Conservation (phyloP, 306 rosid species). For the Cucumis cinereus region DNA sequence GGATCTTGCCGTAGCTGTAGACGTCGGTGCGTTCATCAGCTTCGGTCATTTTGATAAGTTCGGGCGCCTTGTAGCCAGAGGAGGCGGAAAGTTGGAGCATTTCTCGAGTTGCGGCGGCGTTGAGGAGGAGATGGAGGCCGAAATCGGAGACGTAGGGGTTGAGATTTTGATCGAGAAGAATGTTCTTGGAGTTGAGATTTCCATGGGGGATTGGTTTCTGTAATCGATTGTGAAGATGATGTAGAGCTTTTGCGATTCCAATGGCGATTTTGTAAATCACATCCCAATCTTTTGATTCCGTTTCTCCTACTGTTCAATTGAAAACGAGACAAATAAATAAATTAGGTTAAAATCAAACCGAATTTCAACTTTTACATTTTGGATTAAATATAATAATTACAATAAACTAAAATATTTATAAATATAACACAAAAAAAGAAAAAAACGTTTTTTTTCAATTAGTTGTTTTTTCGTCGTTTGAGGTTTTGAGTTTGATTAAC, state of each 20-base stretch:
- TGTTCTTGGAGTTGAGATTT: constrained; percentile 73
- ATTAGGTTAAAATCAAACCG: not conserved
- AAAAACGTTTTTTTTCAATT: too few species aligned
- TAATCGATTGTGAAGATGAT: constrained; percentile 62
- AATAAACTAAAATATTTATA: too few species aligned
- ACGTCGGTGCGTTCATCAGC: constrained; percentile 57
- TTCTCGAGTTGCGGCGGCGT: constrained; percentile 68
- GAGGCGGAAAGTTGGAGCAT: constrained; percentile 69
- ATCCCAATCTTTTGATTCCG: constrained; percentile 58
- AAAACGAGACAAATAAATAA: not conserved
- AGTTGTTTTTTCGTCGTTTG: too few species aligned
- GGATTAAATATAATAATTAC: too few species aligned
- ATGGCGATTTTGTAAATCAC: constrained; percentile 44
- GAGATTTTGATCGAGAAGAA: constrained; percentile 48
- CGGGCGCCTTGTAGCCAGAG: constrained; percentile 84
- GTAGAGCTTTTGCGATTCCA: constrained; percentile 67
- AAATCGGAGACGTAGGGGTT: constrained; percentile 64
- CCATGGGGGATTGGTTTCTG: constrained; percentile 67
- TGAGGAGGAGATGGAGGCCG: constrained; percentile 64
- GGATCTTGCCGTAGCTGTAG: constrained; percentile 68
- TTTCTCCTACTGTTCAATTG: constrained; percentile 33
- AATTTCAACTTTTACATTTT: too few species aligned
- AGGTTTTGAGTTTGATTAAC: too few species aligned
- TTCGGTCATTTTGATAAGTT: constrained; percentile 74
- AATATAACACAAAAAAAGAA: too few species aligned